These are phyloP conservation scores for Ramaria sp. DNA, from an alignment of 768 basidiomycete species.

Conservation along the genomic window DNA sequence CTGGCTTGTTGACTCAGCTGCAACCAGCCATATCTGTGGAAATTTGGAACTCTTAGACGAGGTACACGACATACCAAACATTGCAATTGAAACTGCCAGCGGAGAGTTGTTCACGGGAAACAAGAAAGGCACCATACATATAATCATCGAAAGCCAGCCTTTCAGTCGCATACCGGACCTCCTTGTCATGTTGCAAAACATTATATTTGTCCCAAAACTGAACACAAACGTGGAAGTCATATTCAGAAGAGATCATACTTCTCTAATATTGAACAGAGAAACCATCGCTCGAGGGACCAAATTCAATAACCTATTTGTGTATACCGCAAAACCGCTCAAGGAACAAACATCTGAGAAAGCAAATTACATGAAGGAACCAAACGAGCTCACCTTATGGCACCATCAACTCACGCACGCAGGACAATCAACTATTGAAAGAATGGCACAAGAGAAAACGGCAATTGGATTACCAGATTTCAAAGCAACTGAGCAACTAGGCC, in stretches of 20 bases:
- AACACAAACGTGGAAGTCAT: neutral
- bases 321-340: neutral
- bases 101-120: too few species aligned
- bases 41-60: too few species aligned
- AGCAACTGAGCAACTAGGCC: neutral
- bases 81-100: too few species aligned
- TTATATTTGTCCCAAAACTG: too few species aligned
- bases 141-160: too few species aligned
- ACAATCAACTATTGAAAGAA: neutral
- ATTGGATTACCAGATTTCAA: neutral
- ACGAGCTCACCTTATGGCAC: neutral
- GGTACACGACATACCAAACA: too few species aligned
- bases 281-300: neutral
- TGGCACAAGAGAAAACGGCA: neutral
- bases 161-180: too few species aligned
- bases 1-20: too few species aligned
- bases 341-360: neutral
- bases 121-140: too few species aligned
- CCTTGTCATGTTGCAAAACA: too few species aligned
- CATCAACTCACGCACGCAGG: neutral
- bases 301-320: neutral
- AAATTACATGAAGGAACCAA: neutral
- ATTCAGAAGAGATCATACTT: neutral
- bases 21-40: too few species aligned
- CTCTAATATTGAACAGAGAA: neutral